A percentile compares a stretch with the other conserved stretches of the same genome.
Conservation (phyloP, 1,284 basidiomycete species). For the Kalmanozyma brasiliensis region DNA sequence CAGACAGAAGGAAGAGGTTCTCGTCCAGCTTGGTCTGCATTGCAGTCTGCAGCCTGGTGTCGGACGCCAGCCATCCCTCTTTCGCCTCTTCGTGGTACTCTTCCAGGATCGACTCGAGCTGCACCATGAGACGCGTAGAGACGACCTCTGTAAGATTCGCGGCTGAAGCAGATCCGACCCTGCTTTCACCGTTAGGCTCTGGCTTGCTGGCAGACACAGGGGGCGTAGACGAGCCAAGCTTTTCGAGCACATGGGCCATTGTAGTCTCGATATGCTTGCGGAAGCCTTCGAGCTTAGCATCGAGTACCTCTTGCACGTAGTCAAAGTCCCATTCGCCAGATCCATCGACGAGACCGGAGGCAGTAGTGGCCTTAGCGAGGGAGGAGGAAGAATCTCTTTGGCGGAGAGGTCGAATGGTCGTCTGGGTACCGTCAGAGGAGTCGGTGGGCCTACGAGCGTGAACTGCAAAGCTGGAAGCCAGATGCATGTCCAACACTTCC, state of each 20-base stretch:
- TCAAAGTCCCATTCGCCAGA: slow-evolving; percentile 58
- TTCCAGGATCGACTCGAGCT: slow-evolving; percentile 15
- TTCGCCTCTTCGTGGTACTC: slow-evolving; percentile 8
- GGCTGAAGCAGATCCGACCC: neutral
- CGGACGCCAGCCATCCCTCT: slow-evolving; percentile 4
- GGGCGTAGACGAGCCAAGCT: slow-evolving; percentile 10
- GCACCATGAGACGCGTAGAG: slow-evolving; percentile 8
- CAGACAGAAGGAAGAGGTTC: slow-evolving; percentile 32
- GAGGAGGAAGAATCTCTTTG: neutral
- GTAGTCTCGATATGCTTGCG: slow-evolving; percentile 40
- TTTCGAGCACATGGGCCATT: slow-evolving; percentile 33
- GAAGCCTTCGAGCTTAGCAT: slow-evolving; percentile 45
- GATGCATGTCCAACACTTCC: slow-evolving; percentile 19
- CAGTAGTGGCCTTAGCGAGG: slow-evolving; percentile 17
- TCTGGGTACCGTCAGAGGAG: slow-evolving; percentile 48
- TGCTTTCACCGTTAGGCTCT: neutral
- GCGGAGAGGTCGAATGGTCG: slow-evolving; percentile 27
- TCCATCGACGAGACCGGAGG: slow-evolving; percentile 32
- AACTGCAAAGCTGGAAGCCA: slow-evolving; percentile 10
- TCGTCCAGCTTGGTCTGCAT: slow-evolving; percentile 46
- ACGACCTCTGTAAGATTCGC: slow-evolving; percentile 18
- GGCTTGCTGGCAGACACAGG: neutral
- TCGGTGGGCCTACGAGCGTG: slow-evolving; percentile 25
- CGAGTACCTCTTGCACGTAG: slow-evolving; percentile 55
- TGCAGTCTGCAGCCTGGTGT: slow-evolving; percentile 13